Conservation (phyloP, 2,329 filamentous ascomycete species). For the Fusarium virguliforme region DNA sequence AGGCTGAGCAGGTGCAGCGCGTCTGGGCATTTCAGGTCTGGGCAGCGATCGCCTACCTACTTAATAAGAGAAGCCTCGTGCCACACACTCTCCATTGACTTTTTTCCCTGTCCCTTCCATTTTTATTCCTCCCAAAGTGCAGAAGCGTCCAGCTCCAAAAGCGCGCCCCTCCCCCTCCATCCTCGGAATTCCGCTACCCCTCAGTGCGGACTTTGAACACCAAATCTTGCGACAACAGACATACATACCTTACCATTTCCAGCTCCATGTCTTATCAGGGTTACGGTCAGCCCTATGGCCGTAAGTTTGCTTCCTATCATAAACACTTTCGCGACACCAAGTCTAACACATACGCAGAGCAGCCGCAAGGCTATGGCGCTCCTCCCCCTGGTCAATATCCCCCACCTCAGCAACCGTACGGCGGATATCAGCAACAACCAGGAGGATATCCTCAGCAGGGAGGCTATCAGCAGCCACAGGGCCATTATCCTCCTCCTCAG, state of each 20-base stretch:
- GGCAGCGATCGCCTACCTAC: neutral
- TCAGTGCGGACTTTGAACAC: constrained; percentile 24
- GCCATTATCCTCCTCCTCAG: constrained; percentile 55
- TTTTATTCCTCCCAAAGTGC: constrained; percentile 17
- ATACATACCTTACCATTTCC: constrained; percentile 29
- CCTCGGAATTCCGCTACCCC: constrained; percentile 16
- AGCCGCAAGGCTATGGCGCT: constrained; percentile 60
- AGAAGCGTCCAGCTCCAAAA: constrained; percentile 4
- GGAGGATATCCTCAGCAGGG: constrained; percentile 53
- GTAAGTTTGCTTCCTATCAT: constrained; percentile 51
- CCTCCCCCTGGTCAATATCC: constrained; percentile 53
- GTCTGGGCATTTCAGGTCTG: constrained; percentile 24
- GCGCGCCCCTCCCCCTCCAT: constrained; percentile 19
- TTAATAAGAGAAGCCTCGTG: constrained; percentile 38
- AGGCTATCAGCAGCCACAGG: constrained; percentile 57
- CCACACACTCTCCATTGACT: constrained; percentile 17
- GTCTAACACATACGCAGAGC: constrained; percentile 50
- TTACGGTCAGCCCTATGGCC: constrained; percentile 55
- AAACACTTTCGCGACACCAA: constrained; percentile 10
- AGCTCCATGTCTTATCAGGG: constrained; percentile 58
- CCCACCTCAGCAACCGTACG: constrained; percentile 49
- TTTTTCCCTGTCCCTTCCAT: constrained; percentile 15
- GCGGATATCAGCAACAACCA: constrained; percentile 58
- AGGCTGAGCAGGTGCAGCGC: constrained; percentile 40
- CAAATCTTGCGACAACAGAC: constrained; percentile 2